Evolutionary conservation across 208 protist species (phyloP).

Genomic region (Leishmania arabica): DNA sequence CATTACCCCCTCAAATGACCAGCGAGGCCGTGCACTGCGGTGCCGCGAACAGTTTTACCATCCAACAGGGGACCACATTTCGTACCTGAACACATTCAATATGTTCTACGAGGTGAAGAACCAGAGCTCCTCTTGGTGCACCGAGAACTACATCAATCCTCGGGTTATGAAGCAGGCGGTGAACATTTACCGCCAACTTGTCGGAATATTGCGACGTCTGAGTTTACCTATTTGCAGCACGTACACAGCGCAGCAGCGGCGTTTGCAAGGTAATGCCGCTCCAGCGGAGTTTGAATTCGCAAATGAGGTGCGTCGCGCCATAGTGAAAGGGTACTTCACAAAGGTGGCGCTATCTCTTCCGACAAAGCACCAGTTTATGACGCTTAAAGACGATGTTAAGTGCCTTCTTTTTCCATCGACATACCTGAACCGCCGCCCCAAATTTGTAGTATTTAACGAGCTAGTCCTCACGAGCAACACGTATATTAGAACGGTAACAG

Average conservation of each 20-base stretch:
- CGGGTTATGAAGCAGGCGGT: constrained; percentile 94
- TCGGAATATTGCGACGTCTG: constrained; percentile 90
- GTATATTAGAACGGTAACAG: constrained; percentile 97
- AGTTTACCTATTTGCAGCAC: constrained; percentile 59
- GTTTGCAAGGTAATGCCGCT: constrained; percentile 22
- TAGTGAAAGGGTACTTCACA: constrained; percentile 96
- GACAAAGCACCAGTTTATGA: constrained; percentile 95
- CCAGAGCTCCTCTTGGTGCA: constrained; percentile 94
- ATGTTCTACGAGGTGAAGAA: constrained; percentile 59
- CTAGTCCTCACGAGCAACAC: constrained; percentile 94
- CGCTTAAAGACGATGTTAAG: constrained; percentile 97
- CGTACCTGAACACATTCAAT: constrained; percentile 94
- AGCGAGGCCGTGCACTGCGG: constrained; percentile 71
- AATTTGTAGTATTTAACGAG: constrained; percentile 98
- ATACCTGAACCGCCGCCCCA: constrained; percentile 95
- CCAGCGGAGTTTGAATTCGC: constrained; percentile 56
- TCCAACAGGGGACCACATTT: constrained; percentile 97
- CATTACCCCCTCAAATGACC: constrained; percentile 74
- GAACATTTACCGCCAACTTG: constrained; percentile 96
- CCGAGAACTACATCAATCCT: constrained; percentile 97
- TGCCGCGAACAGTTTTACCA: constrained; percentile 96
- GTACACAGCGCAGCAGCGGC: constrained; percentile 42
- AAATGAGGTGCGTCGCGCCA: constrained; percentile 90
- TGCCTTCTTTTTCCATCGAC: constrained; percentile 91
- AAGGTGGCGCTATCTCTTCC: constrained; percentile 95